Evolutionary conservation across 2,329 filamentous ascomycete species (phyloP), one percentile per base, ranked within the genome.

Genomic region (Neoarthrinium moseri): DNA sequence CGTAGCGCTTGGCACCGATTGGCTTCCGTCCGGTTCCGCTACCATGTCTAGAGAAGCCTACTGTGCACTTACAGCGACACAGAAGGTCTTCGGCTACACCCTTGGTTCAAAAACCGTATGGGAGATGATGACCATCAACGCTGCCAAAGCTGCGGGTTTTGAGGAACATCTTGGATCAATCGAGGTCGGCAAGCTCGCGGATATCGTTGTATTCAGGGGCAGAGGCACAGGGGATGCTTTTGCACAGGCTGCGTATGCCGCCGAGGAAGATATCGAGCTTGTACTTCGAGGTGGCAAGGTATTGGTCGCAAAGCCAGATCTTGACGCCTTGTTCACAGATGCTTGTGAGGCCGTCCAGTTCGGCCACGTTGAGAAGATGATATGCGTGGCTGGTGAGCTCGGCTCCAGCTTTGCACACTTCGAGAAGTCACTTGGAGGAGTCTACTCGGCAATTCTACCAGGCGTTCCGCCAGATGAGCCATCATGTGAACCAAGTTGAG

Each of bases 51-150:
- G 59, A 7, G 59, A 63, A 30, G 59, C 58, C 1, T 45, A 48
- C 4, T 60, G 56, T 39, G 55, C 46, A 4, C 43, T 38, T 2
- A 43, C 47, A 4, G 53, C 47, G 1, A 53, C 43, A 21, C 23
- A 47, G 8, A 43, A 49, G 8, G 47, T 49, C 27, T 56, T 50
- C 44, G 51, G 44, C 17, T 17, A 43, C 2, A 20, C 42, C 1
- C 24, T 61, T 2, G 24, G 43, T 34, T 30, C 59, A 4, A 57
- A 57, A 46, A 47, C 47, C 8, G 22, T 62, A 2, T 63, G 60
- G 60, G 51, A 61, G 32, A 63, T 75, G 44, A 71, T 65, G 6
- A 76, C 71, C 0, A 63, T 72, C 46, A 65, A 68, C n/a, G 71
- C 68, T 1, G 72, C 70, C 2, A 58, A 60, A 42, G 70, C 69